These are phyloP conservation scores for Pleodorina starrii DNA, from an alignment of 139 green algal species.

Conservation along the genomic window DNA sequence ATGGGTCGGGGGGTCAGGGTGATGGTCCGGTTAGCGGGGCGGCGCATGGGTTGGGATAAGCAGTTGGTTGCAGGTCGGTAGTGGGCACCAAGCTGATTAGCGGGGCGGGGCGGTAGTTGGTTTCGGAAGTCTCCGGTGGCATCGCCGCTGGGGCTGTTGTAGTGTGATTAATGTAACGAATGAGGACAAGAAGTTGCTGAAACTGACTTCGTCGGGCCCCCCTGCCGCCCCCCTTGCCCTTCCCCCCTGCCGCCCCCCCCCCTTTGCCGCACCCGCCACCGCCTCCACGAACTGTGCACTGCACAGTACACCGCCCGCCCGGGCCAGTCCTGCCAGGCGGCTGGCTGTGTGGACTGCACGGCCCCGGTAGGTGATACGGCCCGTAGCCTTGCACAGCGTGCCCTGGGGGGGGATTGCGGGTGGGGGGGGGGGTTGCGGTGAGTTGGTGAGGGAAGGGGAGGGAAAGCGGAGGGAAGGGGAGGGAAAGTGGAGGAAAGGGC, in stretches of 20 bases:
- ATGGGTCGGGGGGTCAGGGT: too few species aligned
- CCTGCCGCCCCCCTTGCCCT: too few species aligned
- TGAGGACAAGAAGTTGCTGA: too few species aligned
- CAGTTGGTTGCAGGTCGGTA: too few species aligned
- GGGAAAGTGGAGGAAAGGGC: too few species aligned
- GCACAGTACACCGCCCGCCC: constrained; percentile 16
- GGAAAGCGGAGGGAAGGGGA: not conserved
- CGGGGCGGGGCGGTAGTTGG: too few species aligned
- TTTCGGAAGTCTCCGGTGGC: too few species aligned
- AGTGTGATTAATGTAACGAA: too few species aligned
- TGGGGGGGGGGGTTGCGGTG: not conserved
- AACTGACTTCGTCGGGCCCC: too few species aligned
- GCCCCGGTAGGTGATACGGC: constrained; percentile 44
- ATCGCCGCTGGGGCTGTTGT: not conserved
- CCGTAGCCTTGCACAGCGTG: constrained; percentile 5
- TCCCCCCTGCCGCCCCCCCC: not conserved
- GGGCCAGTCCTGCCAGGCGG: constrained; percentile 3
- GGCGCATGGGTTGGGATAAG: too few species aligned
- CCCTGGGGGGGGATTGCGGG: not conserved
- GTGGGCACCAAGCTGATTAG: too few species aligned
- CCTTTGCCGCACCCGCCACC: not conserved
- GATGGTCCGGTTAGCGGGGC: too few species aligned
- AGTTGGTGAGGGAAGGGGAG: not conserved
- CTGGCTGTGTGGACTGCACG: constrained; percentile 16
- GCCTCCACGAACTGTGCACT: not conserved